A percentile compares a stretch with the other conserved stretches of the same genome.
These are phyloP conservation scores for Geotrichum klebahnii DNA, from an alignment of 1,139 yeast genomes.

Conservation along the genomic window DNA sequence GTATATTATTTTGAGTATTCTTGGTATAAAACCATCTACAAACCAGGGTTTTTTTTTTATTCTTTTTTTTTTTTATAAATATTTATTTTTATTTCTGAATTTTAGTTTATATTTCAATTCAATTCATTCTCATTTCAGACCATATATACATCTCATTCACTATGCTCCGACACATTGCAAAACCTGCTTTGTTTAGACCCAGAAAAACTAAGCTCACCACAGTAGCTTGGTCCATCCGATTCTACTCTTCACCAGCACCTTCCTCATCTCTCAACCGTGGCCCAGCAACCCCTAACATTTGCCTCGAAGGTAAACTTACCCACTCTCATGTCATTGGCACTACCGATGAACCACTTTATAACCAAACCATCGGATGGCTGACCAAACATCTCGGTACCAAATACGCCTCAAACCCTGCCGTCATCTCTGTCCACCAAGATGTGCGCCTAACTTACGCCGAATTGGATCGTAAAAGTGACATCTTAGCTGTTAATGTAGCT, in stretches of 20 bases:
- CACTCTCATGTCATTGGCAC: slow-evolving; percentile 29
- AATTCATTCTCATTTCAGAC: no score
- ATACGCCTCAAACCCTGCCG: slow-evolving; percentile 27
- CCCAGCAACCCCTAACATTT: background rate
- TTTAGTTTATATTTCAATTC: no score
- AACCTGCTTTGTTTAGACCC: no score
- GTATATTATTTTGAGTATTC: no score
- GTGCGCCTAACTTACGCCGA: slow-evolving; percentile 28
- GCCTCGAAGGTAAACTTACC: slow-evolving; percentile 14
- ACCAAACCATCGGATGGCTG: slow-evolving; percentile 29
- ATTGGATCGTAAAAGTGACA: slow-evolving; percentile 28
- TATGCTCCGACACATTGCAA: no score
- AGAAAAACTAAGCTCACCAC: no score
- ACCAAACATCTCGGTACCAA: slow-evolving; percentile 25
- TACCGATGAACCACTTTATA: slow-evolving; percentile 26
- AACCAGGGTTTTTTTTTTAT: no score
- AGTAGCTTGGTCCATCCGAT: no score
- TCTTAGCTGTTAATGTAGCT: slow-evolving; percentile 30
- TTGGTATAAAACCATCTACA: no score
- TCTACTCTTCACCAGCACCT: background rate
- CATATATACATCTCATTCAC: no score
- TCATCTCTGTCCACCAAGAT: slow-evolving; percentile 33
- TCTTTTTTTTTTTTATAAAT: no score
- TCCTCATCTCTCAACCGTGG: background rate
- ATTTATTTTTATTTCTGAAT: no score